Conservation (phyloP, 2,329 filamentous ascomycete genomes). For the Ophiostoma himal-ulmi region DNA sequence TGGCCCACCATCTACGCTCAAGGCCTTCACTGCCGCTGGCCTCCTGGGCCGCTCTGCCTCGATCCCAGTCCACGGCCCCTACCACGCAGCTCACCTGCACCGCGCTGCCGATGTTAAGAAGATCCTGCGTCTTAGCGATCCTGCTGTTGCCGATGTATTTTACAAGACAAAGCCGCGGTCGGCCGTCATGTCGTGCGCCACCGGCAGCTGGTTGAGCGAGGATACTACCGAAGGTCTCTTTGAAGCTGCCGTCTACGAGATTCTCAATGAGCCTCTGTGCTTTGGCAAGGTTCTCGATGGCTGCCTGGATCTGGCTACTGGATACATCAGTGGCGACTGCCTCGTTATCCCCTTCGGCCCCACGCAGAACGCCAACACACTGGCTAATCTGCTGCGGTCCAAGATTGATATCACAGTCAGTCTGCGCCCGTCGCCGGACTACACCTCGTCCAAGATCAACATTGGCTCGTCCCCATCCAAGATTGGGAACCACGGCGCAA, state of each 20-base stretch:
- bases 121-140: constrained; percentile 42
- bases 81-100: constrained; percentile 52
- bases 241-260: constrained; percentile 42
- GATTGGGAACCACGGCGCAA: constrained; percentile 45
- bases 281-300: constrained; percentile 46
- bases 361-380: constrained; percentile 43
- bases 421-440: constrained; percentile 36
- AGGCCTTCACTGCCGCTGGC: constrained; percentile 37
- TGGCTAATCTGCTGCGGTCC: constrained; percentile 40
- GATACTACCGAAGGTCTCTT: constrained; percentile 40
- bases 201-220: constrained; percentile 40
- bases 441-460: constrained; percentile 32
- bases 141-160: constrained; percentile 37
- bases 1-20: constrained; percentile 47
- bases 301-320: constrained; percentile 40
- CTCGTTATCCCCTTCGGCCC: constrained; percentile 47
- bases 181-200: constrained; percentile 47
- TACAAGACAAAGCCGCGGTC: constrained; percentile 41
- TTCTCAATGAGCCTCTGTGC: constrained; percentile 45
- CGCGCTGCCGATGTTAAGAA: constrained; percentile 39
- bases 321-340: constrained; percentile 38
- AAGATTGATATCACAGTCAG: constrained; percentile 41
- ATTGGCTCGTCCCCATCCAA: constrained; percentile 24
- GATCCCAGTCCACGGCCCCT: constrained; percentile 52
- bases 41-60: constrained; percentile 41